Percentiles rank a stretch among this genome's conserved stretches.
Conservation (phyloP, 2,329 filamentous ascomycete genomes). For the Arthrobotrys megalospora region DNA sequence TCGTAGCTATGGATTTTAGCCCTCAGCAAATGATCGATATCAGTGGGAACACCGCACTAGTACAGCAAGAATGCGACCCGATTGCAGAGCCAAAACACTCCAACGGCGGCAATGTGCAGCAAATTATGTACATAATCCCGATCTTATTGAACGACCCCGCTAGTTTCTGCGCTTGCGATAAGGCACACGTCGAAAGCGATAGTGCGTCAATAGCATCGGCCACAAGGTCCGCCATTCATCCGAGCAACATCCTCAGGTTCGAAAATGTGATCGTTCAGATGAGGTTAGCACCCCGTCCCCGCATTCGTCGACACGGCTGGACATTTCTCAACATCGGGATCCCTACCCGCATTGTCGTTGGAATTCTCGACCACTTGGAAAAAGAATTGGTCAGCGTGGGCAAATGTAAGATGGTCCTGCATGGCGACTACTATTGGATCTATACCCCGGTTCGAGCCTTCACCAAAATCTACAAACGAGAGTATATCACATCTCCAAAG, state of each 20-base stretch:
- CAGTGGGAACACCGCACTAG: constrained; percentile 47
- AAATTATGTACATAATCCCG: constrained; percentile 60
- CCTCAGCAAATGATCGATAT: constrained; percentile 60
- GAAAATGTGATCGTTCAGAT: constrained; percentile 61
- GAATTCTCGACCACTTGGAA: constrained; percentile 57
- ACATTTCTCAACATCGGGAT: constrained; percentile 61
- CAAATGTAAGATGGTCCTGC: constrained; percentile 59
- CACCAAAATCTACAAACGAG: constrained; percentile 59
- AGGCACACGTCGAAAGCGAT: constrained; percentile 58
- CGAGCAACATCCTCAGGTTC: constrained; percentile 58
- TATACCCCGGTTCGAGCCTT: constrained; percentile 59
- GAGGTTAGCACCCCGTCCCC: constrained; percentile 53
- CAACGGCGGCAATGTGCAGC: constrained; percentile 25
- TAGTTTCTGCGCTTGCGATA: constrained; percentile 58
- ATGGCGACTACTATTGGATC: constrained; percentile 60
- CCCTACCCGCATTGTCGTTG: constrained; percentile 55
- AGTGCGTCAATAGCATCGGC: constrained; percentile 49
- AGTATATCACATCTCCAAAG: constrained; percentile 46
- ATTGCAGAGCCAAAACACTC: constrained; percentile 53
- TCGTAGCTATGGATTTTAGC: constrained; percentile 60
- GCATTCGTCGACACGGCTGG: constrained; percentile 60
- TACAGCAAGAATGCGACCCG: constrained; percentile 58
- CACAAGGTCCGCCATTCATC: constrained; percentile 55
- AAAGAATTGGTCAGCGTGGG: constrained; percentile 55
- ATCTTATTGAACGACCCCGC: constrained; percentile 57